Percentiles rank a stretch among this genome's conserved stretches.
These are phyloP conservation scores for Monilinia aucupariae DNA, from an alignment of 2,329 filamentous ascomycete genomes.

Conservation along the genomic window DNA sequence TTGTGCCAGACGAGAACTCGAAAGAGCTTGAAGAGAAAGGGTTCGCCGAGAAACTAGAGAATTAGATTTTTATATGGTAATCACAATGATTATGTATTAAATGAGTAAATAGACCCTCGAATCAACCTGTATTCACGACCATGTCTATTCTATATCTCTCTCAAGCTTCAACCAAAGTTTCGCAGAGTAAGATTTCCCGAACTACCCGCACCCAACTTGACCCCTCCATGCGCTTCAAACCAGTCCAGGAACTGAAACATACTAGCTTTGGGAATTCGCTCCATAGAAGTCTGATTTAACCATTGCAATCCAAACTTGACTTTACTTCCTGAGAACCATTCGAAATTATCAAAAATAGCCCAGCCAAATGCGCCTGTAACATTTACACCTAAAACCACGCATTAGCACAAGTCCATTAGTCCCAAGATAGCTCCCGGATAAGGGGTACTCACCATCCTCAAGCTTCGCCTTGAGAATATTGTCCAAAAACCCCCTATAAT, in stretches of 20 bases:
- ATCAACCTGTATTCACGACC: neutral
- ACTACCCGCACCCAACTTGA: constrained; percentile 2
- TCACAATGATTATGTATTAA: neutral
- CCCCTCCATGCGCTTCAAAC: constrained; percentile 28
- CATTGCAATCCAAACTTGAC: constrained; percentile 31
- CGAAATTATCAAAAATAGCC: constrained; percentile 64
- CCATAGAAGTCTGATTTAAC: constrained; percentile 37
- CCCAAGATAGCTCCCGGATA: too few relatives aligned
- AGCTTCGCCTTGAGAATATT: constrained; percentile 64
- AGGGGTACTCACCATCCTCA: constrained; percentile 45
- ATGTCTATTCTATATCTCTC: neutral
- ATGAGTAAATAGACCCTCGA: neutral
- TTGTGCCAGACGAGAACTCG: constrained; percentile 47
- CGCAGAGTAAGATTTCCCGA: constrained; percentile 9
- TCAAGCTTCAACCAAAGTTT: neutral
- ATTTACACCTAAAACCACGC: constrained; percentile 50
- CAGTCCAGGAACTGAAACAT: constrained; percentile 32
- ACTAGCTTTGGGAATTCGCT: constrained; percentile 31
- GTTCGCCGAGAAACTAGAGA: constrained; percentile 43
- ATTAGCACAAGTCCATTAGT: neutral
- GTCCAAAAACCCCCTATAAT: constrained; percentile 70
- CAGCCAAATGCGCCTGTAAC: constrained; percentile 81
- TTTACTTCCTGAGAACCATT: constrained; percentile 39
- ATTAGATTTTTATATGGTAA: neutral
- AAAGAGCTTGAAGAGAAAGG: constrained; percentile 50